Evolutionary conservation across 768 basidiomycete genomes (phyloP), one percentile per base, ranked within the genome.

Genomic region (Suillus paluster): DNA sequence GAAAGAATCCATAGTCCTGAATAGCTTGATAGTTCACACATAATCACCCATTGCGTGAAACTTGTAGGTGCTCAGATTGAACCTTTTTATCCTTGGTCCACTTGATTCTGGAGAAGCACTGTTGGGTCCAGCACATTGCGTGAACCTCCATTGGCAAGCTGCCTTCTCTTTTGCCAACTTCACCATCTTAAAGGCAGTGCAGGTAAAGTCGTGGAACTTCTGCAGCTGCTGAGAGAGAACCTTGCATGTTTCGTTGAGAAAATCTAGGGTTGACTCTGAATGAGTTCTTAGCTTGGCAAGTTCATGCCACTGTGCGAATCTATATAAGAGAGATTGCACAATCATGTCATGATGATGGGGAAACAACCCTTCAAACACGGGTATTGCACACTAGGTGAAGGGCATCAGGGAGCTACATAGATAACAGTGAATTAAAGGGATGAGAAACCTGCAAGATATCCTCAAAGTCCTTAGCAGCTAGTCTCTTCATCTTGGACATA

Each of bases 341-440:
- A 62, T 52, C 0, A n/a, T 36, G 27, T 77, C 64, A 57, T 76
- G 64, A 1, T 36, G 62, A n/a, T 67, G 64, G 9, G 67, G 68
- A 8, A 79, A 66, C 0, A 81, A 69, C 4, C 71, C 76, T n/a
- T 80, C 76, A 54, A 79, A 78, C 12, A 69, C 73, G 1, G 80
- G 78, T 10, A 79, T 64, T 1, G 73, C 66, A 54, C 75, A 76
- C 78, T 78, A 10, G 36, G n/a, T 15, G 50, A 39, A 39, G 39
- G 17, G 2, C n/a, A 4, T n/a, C 21, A 38, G n/a, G 39, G 6
- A 15, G 17, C 14, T 59, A 15, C 14, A 5, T 17, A 17, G 15
- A 17, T 14, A 39, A 39, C n/a, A n/a, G n/a, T n/a, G n/a, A n/a
- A n/a, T n/a, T n/a, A n/a, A n/a, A n/a, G n/a, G n/a, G n/a, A n/a